A percentile compares a stretch with the other conserved stretches of the same genome.
Evolutionary conservation across 2,329 filamentous ascomycete species (phyloP).

Genomic region (Domatiomyces catenatus): DNA sequence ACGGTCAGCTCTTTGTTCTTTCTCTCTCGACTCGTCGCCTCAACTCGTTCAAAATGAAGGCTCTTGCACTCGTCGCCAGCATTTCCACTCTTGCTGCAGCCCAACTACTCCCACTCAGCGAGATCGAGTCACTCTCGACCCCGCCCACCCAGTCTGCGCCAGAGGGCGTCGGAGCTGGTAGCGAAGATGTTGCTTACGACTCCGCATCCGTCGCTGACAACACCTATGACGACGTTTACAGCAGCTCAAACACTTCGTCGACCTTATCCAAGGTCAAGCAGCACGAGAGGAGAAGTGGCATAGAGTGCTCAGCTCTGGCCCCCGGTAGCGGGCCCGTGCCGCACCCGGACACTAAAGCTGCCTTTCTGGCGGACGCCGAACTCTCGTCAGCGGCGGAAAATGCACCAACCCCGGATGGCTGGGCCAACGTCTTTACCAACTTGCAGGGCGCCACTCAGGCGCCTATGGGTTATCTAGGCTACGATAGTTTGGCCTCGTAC

Average conservation of each 20-base stretch:
- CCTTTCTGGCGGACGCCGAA: conserved; percentile 18
- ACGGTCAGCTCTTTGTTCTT: not conserved
- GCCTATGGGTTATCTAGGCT: conserved; percentile 19
- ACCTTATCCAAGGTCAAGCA: not conserved
- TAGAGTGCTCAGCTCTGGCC: conserved; percentile 14
- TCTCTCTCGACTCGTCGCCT: not conserved
- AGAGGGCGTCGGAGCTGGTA: not conserved
- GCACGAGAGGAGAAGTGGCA: not conserved
- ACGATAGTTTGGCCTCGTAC: conserved; percentile 19
- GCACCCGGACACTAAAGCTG: conserved; percentile 21
- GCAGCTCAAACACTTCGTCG: not conserved
- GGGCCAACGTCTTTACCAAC: conserved; percentile 21
- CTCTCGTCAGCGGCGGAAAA: conserved; percentile 14
- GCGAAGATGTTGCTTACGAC: not conserved
- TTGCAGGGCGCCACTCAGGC: conserved; percentile 17
- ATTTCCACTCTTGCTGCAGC: not conserved
- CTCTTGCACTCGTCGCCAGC: not conserved
- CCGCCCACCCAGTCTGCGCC: not conserved
- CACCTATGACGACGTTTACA: not conserved
- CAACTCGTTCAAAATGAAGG: not conserved
- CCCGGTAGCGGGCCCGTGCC: conserved; percentile 20
- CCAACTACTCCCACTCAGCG: not conserved
- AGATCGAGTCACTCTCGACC: not conserved
- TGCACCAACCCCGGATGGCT: conserved; percentile 22
- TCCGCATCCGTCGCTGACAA: not conserved